Conservation (phyloP, 2,329 filamentous ascomycete species). For the Claviceps spartinae region DNA sequence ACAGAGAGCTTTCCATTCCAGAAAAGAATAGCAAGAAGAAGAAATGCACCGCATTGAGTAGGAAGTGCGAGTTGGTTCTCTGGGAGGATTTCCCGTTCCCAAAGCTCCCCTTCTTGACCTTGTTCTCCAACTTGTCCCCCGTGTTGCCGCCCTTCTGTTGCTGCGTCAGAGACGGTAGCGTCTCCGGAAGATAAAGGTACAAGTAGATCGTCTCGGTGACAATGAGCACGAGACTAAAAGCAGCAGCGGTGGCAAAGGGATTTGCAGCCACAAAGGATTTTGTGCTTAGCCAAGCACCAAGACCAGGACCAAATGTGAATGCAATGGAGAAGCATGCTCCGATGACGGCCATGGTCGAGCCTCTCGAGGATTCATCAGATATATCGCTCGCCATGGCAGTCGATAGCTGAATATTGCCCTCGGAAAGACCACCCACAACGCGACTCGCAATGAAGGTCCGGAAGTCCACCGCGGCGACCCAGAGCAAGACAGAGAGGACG, state of each 20-base stretch:
- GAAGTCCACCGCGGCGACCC: slow-evolving; percentile 89
- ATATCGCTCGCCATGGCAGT: slow-evolving; percentile 96
- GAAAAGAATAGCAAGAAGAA: slow-evolving; percentile 93
- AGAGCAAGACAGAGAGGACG: slow-evolving; percentile 81
- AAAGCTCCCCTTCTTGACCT: background rate
- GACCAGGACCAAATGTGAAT: slow-evolving; percentile 88
- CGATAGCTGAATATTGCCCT: slow-evolving; percentile 92
- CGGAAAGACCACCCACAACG: slow-evolving; percentile 81
- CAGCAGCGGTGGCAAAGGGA: slow-evolving; percentile 85
- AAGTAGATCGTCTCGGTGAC: slow-evolving; percentile 79
- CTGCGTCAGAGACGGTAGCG: slow-evolving; percentile 47
- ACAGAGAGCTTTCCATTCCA: slow-evolving; percentile 93
- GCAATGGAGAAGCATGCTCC: slow-evolving; percentile 94
- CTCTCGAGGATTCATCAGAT: slow-evolving; percentile 69
- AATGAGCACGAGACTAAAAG: slow-evolving; percentile 73
- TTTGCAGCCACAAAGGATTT: slow-evolving; percentile 71
- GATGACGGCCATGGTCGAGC: slow-evolving; percentile 89
- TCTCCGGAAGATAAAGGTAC: slow-evolving; percentile 76
- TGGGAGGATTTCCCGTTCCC: slow-evolving; percentile 16
- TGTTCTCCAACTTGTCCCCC: slow-evolving; percentile 12
- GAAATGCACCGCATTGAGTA: slow-evolving; percentile 80
- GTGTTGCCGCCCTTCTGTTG: slow-evolving; percentile 16
- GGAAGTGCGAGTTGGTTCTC: slow-evolving; percentile 67
- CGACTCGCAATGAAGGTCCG: slow-evolving; percentile 90
- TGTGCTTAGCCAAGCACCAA: slow-evolving; percentile 74